Percentiles rank a stretch among this genome's conserved stretches.
Evolutionary conservation across 768 basidiomycete species (phyloP).

Genomic region (Tephrocybe rancida): DNA sequence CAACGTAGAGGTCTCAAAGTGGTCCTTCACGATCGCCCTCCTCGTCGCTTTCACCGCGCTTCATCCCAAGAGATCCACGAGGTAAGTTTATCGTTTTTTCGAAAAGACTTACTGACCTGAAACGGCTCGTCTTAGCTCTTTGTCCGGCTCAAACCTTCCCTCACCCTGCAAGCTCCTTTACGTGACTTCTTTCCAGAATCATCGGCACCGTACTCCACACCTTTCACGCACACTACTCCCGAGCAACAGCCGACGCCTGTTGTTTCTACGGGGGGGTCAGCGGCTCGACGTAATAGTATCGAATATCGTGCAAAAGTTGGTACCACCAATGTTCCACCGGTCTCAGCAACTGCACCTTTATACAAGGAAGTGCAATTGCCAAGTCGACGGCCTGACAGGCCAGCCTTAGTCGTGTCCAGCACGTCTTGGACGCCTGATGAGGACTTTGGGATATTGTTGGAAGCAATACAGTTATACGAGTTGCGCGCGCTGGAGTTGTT

Average conservation of each 20-base stretch:
- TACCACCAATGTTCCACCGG: slow-evolving; percentile 21
- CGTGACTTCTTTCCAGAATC: slow-evolving; percentile 56
- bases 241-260: slow-evolving; percentile 20
- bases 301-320: slow-evolving; percentile 15
- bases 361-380: slow-evolving; percentile 43
- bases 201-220: slow-evolving; percentile 57
- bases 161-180: slow-evolving; percentile 33
- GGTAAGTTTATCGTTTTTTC: slow-evolving; percentile 36
- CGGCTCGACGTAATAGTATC: slow-evolving; percentile 12
- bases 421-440: slow-evolving; percentile 99
- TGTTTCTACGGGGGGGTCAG: slow-evolving; percentile 10
- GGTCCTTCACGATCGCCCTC: slow-evolving; percentile 90
- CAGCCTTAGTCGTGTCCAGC: slow-evolving; percentile 86
- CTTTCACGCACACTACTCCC: slow-evolving; percentile 54
- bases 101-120: neutral
- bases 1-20: slow-evolving; percentile 68
- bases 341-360: slow-evolving; percentile 27
- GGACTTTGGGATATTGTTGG: slow-evolving; percentile 84
- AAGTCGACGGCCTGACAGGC: slow-evolving; percentile 66
- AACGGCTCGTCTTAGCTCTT: slow-evolving; percentile 44
- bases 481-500: slow-evolving; percentile 40
- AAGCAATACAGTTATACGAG: slow-evolving; percentile 76
- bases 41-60: slow-evolving; percentile 76
- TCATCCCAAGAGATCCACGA: slow-evolving; percentile 76
- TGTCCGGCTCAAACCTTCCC: slow-evolving; percentile 42